Base-by-base conservation (phyloP, 2,329 filamentous ascomycete genomes). In the Trichophyton verrucosum region DNA sequence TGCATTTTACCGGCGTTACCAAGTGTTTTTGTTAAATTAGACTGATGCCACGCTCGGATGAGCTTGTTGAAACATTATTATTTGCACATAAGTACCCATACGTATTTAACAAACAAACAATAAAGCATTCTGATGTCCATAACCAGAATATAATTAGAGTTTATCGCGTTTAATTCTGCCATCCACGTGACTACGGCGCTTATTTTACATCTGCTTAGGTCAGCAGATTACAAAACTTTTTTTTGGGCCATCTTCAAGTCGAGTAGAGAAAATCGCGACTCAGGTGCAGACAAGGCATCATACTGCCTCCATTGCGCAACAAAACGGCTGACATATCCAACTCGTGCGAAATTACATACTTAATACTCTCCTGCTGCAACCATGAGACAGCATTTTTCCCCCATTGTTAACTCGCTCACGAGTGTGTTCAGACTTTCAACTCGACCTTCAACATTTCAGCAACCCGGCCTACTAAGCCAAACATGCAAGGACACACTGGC, bases 391-490 rank as follows among this genome's bases (percentile, higher is more conserved):
- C 61, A 68, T 71, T 65, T 76, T 71, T 66, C 65, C 13, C 51
- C 74, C 74, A 4, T 74, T 3, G 74, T 78, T 64, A 70, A 73
- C 63, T 77, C 74, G 3, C 70, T 79, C 61, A 75, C 76, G 64
- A 75, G 72, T 56, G 75, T 73, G 44, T 77, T 79, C 68, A 72
- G 70, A 56, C 75, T 77, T 40, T 73, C 75, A 3, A 64, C 75
- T 46, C 73, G 73, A 6, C 65, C 70, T 22, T 64, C 69, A 2
- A 61, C 57, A 66, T 68, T 58, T 67, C 72, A 57, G 64, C 11
- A 51, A 67, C 68, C 64, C 66, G 58, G 22, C 63, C 73, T 53
- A 17, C 49, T 65, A 36, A 60, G 40, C 60, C 59, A 59, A 8
- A 56, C 60, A 49, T 63, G 51, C 27, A 38, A n/a, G 33, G 40